Evolutionary conservation across 495 filamentous ascomycete species (phyloP).

Genomic region (Chaetomium tenue): DNA sequence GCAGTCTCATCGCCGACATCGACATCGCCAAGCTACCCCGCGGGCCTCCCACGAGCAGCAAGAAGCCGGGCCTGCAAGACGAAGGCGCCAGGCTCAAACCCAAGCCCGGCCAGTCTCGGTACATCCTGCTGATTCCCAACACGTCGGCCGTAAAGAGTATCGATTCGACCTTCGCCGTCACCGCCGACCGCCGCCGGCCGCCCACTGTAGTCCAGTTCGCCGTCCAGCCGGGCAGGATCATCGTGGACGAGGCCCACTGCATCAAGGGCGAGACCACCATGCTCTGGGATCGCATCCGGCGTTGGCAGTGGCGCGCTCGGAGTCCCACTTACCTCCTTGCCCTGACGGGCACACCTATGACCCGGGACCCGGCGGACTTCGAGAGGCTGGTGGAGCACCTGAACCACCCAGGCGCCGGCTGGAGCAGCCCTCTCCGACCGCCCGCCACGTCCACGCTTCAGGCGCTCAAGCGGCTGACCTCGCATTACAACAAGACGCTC

Average conservation of each 20-base stretch:
- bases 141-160: conserved; percentile 5
- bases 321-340: conserved; percentile 1
- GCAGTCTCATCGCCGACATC: conserved; percentile 7
- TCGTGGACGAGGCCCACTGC: conserved; percentile 7
- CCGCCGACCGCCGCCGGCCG: background rate
- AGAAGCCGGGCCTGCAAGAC: conserved; percentile 9
- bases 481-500: no score
- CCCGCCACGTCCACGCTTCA: conserved; percentile 3
- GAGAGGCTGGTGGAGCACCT: conserved; percentile 5
- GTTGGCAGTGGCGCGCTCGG: conserved; percentile 4
- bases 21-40: conserved; percentile 6
- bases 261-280: conserved; percentile 8
- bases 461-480: conserved; percentile 8
- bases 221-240: conserved; percentile 8
- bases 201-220: conserved; percentile 7
- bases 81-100: conserved; percentile 7
- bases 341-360: conserved; percentile 6
- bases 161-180: conserved; percentile 4
- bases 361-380: conserved; percentile 7
- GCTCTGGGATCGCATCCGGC: conserved; percentile 5
- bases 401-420: conserved; percentile 8
- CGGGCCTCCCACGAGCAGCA: conserved; percentile 8
- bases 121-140: conserved; percentile 3
- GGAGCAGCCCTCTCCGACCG: conserved; percentile 11
- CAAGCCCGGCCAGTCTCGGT: conserved; percentile 13